phyloP scores from a whole-genome alignment of 257 asterid genomes.

The Solanum habrochaites region DNA sequence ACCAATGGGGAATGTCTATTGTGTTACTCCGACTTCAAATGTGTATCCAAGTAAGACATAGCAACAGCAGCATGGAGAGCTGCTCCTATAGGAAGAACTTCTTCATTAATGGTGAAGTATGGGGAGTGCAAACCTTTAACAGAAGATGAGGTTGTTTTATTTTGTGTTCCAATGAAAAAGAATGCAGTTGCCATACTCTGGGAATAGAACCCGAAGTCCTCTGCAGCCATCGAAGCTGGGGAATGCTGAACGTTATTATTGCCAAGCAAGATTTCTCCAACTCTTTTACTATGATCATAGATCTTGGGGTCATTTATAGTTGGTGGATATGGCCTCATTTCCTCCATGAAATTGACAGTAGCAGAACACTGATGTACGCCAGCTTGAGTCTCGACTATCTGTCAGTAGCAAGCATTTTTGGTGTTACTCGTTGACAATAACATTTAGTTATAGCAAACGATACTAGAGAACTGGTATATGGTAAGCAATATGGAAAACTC shows the following conservation, averaged over 20 bases:
- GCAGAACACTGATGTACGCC: conserved; percentile 56
- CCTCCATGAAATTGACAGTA: conserved; percentile 59
- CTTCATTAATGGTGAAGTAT: conserved; percentile 46
- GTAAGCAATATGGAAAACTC: not conserved
- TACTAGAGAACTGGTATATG: not conserved
- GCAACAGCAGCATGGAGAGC: conserved; percentile 86
- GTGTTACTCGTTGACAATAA: not conserved
- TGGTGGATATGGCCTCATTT: conserved; percentile 43
- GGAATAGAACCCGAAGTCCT: conserved; percentile 80
- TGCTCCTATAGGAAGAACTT: conserved; percentile 65
- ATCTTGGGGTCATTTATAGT: conserved; percentile 44
- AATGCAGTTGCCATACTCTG: conserved; percentile 54
- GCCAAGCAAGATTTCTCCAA: conserved; percentile 59
- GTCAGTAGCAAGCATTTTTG: conserved; percentile 1
- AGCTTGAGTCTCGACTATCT: conserved; percentile 75
- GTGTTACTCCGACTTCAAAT: conserved; percentile 5
- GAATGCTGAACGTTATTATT: conserved; percentile 18
- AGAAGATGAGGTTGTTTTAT: conserved; percentile 22
- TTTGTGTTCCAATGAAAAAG: conserved; percentile 41
- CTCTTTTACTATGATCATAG: conserved; percentile 53
- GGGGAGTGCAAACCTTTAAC: conserved; percentile 48
- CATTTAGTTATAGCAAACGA: not conserved
- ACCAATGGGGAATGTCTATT: not conserved
- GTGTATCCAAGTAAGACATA: conserved; percentile 38
- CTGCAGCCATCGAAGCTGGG: conserved; percentile 53